These are phyloP conservation scores for Hyaloscypha finlandica DNA, from an alignment of 495 filamentous ascomycete species.

Conservation along the genomic window DNA sequence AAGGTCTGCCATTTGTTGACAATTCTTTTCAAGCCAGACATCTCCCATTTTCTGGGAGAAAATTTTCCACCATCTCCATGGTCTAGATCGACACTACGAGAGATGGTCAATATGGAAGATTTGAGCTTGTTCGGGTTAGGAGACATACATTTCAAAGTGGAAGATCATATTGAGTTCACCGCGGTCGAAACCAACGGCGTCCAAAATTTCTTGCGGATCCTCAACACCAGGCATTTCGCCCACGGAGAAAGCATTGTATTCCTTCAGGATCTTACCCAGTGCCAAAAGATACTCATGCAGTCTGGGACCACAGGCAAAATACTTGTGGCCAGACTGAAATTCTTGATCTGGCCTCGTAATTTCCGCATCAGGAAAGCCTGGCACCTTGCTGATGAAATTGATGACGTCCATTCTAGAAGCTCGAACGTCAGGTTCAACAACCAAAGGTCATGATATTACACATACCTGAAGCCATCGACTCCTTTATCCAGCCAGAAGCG, in stretches of 20 bases:
- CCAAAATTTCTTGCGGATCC: slow-evolving; percentile 58
- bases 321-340: slow-evolving; percentile 44
- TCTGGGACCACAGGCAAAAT: slow-evolving; percentile 57
- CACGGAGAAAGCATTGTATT: slow-evolving; percentile 69
- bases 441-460: background rate
- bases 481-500: slow-evolving; percentile 73
- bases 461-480: slow-evolving; percentile 63
- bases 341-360: slow-evolving; percentile 46
- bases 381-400: slow-evolving; percentile 51
- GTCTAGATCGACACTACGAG: slow-evolving; percentile 59
- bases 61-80: slow-evolving; percentile 56
- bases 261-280: slow-evolving; percentile 57
- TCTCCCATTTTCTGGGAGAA: slow-evolving; percentile 44
- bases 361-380: slow-evolving; percentile 61
- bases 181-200: slow-evolving; percentile 58
- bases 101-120: slow-evolving; percentile 47
- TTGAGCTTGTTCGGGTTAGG: slow-evolving; percentile 44
- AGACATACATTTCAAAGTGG: slow-evolving; percentile 64
- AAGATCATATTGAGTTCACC: slow-evolving; percentile 77
- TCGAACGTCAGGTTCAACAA: background rate
- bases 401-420: slow-evolving; percentile 31
- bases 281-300: slow-evolving; percentile 60
- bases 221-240: slow-evolving; percentile 71
- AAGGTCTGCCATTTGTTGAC: slow-evolving; percentile 67
- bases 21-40: slow-evolving; percentile 59